These are phyloP conservation scores for Psilocybe cyanescens DNA, from an alignment of 768 basidiomycete species.

Conservation along the genomic window DNA sequence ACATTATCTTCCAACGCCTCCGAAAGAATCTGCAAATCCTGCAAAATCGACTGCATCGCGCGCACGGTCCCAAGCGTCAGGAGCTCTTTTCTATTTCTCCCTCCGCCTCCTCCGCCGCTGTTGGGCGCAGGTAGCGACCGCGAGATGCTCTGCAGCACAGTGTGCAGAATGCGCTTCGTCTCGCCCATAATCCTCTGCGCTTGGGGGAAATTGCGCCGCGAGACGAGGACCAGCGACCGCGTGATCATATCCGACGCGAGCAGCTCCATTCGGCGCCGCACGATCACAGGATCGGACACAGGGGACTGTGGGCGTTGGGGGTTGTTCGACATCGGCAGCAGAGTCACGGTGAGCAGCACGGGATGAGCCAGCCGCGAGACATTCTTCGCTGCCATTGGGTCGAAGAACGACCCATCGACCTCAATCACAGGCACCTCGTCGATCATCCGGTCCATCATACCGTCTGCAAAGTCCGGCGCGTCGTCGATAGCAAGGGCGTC, in stretches of 20 bases:
- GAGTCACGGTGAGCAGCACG: slow-evolving; percentile 91
- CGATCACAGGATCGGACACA: slow-evolving; percentile 84
- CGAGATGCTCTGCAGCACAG: slow-evolving; percentile 84
- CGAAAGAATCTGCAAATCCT: slow-evolving; percentile 83
- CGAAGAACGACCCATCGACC: slow-evolving; percentile 94
- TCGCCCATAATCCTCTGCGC: slow-evolving; percentile 90
- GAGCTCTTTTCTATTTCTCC: slow-evolving; percentile 79
- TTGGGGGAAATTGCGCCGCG: slow-evolving; percentile 87
- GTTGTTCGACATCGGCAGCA: slow-evolving; percentile 59
- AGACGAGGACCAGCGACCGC: slow-evolving; percentile 88
- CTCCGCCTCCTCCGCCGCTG: slow-evolving; percentile 44
- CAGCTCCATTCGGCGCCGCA: slow-evolving; percentile 94
- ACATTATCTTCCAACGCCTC: slow-evolving; percentile 93
- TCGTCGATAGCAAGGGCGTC: slow-evolving; percentile 78
- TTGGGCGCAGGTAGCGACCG: slow-evolving; percentile 68
- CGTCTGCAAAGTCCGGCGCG: slow-evolving; percentile 74
- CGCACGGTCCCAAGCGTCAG: slow-evolving; percentile 74
- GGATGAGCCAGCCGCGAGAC: slow-evolving; percentile 91
- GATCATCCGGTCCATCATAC: slow-evolving; percentile 96
- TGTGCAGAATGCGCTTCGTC: slow-evolving; percentile 91
- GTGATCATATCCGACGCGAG: slow-evolving; percentile 98
- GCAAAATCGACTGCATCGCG: slow-evolving; percentile 82
- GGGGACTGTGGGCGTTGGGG: slow-evolving; percentile 46
- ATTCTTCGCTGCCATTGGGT: slow-evolving; percentile 82
- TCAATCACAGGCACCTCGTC: slow-evolving; percentile 97